Percentiles rank a stretch among this genome's conserved stretches.
Evolutionary conservation across 441 rosid species (phyloP).

Genomic region (Eutrema salsugineum): DNA sequence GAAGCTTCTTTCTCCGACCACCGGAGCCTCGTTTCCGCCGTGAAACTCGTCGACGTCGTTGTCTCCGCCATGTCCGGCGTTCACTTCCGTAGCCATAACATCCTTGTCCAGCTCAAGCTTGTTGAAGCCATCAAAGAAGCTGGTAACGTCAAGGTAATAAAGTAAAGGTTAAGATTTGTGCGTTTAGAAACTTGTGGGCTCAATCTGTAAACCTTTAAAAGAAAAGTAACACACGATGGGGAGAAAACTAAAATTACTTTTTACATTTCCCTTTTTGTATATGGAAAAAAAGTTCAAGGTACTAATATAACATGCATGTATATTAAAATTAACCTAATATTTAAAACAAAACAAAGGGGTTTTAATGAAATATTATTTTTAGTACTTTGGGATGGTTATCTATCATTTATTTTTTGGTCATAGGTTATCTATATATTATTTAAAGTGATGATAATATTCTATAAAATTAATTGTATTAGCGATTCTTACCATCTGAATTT

Average conservation of each 20-base stretch:
- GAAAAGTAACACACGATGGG: neutral
- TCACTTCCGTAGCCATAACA: slow-evolving; percentile 57
- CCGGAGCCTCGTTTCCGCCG: slow-evolving; percentile 60
- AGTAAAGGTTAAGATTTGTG: neutral
- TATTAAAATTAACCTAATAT: neutral
- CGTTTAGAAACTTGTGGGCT: neutral
- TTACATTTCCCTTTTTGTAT: neutral
- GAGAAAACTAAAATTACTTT: neutral
- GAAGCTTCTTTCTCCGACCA: slow-evolving; percentile 62
- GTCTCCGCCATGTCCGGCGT: slow-evolving; percentile 78
- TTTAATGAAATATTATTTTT: no score
- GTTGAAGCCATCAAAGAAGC: slow-evolving; percentile 83
- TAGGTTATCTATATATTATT: no score
- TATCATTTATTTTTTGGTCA: no score
- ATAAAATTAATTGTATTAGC: slow-evolving; percentile 25
- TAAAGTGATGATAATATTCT: neutral
- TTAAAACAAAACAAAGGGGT: neutral
- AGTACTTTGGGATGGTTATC: neutral
- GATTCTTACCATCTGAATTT: slow-evolving; percentile 81
- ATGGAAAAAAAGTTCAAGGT: no score
- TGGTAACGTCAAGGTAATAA: slow-evolving; percentile 54
- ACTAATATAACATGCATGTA: neutral
- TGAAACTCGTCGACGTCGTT: slow-evolving; percentile 66
- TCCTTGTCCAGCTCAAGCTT: slow-evolving; percentile 64
- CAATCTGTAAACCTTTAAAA: neutral